These are phyloP conservation scores for Lactifluus hygrophoroides DNA, from an alignment of 768 basidiomycete genomes.

Conservation along the genomic window DNA sequence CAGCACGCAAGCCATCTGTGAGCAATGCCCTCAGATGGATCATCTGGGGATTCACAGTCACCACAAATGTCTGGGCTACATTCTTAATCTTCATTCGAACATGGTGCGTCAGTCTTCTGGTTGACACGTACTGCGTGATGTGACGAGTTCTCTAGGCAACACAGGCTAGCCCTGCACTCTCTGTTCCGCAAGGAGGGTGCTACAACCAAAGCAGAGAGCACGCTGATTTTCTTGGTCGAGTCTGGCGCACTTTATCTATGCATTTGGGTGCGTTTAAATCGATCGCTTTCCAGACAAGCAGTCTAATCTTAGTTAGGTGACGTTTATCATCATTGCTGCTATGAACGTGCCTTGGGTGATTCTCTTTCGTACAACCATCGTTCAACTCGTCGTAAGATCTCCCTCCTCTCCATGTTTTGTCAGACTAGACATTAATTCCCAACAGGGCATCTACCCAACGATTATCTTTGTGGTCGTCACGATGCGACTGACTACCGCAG, in stretches of 20 bases:
- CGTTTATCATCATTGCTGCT: neutral
- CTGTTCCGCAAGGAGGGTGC: neutral
- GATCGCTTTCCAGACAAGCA: neutral
- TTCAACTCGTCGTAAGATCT: constrained; percentile 8
- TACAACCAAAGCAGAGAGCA: neutral
- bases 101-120: neutral
- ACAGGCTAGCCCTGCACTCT: neutral
- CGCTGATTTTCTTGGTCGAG: constrained; percentile 3
- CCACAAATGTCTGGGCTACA: constrained; percentile 15
- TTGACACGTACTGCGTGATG: neutral
- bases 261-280: neutral
- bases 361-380: neutral
- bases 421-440: neutral
- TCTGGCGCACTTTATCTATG: constrained; percentile 5
- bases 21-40: neutral
- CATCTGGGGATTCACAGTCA: neutral
- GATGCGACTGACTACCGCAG: constrained; percentile 5
- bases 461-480: constrained; percentile 6
- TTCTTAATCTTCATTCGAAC: constrained; percentile 4
- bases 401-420: neutral
- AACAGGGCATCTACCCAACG: constrained; percentile 8
- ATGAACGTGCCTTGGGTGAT: neutral
- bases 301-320: neutral
- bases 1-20: neutral
- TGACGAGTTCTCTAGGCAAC: neutral